Evolutionary conservation across 2,329 filamentous ascomycete species (phyloP).

Genomic region (Daldinia eschscholtzii): DNA sequence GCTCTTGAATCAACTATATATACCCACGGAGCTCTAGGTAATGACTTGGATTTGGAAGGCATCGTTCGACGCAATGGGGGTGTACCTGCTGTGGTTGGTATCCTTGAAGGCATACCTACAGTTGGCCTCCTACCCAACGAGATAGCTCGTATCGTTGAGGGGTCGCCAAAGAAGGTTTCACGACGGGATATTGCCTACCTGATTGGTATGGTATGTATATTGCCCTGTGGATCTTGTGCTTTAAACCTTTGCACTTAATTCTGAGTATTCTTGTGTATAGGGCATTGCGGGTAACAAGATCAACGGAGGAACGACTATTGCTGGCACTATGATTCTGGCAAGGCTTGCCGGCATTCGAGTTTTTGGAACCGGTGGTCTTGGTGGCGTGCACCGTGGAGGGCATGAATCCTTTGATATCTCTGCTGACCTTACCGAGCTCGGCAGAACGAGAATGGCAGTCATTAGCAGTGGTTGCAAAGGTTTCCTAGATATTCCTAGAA

Average conservation of each 20-base stretch:
- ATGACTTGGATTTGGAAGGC: constrained; percentile 77
- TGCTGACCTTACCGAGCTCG: constrained; percentile 93
- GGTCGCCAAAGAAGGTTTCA: constrained; percentile 83
- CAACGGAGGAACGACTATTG: constrained; percentile 92
- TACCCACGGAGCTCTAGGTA: constrained; percentile 90
- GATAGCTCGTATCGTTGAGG: constrained; percentile 78
- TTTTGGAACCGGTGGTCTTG: constrained; percentile 94
- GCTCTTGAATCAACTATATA: constrained; percentile 97
- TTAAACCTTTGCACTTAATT: constrained; percentile 15
- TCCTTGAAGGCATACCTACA: constrained; percentile 84
- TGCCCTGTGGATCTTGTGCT: constrained; percentile 10
- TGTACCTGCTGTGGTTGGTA: constrained; percentile 90
- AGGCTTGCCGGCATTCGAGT: constrained; percentile 88
- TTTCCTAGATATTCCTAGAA: constrained; percentile 91
- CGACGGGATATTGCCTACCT: constrained; percentile 87
- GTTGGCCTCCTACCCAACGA: constrained; percentile 83
- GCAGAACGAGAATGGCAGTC: constrained; percentile 88
- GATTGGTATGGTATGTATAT: constrained; percentile 75
- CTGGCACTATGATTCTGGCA: constrained; percentile 92
- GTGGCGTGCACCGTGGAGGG: constrained; percentile 91
- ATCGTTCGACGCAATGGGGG: constrained; percentile 84
- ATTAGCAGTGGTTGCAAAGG: constrained; percentile 94
- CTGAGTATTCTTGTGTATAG: constrained; percentile 54
- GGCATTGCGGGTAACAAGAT: constrained; percentile 75
- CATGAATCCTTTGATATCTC: constrained; percentile 92